phyloP scores from a whole-genome alignment of 179 eudicot species.

The Nepenthes alata region DNA sequence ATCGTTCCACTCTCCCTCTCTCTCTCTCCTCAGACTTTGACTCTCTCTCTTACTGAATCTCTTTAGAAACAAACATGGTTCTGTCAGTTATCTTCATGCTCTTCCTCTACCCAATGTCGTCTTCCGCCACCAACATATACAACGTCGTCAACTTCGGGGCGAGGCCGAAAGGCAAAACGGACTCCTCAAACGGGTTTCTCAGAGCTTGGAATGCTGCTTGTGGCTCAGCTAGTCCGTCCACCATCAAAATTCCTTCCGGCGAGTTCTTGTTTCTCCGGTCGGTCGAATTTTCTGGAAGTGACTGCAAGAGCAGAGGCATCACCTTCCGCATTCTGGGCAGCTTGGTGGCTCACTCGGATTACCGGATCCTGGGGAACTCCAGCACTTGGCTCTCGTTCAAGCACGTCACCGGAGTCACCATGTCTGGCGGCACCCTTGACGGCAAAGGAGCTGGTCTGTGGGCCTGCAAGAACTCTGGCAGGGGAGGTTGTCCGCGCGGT shows the following conservation, averaged over 20 bases:
- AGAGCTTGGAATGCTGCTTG: constrained; percentile 31
- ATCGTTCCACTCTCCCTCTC: no score
- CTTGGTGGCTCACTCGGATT: constrained; percentile 27
- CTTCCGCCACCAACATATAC: neutral
- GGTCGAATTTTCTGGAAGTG: constrained; percentile 10
- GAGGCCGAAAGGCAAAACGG: constrained; percentile 24
- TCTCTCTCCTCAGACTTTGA: no score
- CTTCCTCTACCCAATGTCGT: neutral
- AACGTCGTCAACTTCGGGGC: constrained; percentile 27
- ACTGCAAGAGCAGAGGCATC: constrained; percentile 14
- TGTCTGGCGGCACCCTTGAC: constrained; percentile 43
- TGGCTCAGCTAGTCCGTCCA: constrained; percentile 6
- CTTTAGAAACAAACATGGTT: no score
- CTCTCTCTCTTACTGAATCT: no score
- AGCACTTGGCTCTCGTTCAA: constrained; percentile 38
- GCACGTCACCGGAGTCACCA: constrained; percentile 25
- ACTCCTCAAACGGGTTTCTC: constrained; percentile 26
- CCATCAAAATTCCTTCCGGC: constrained; percentile 14
- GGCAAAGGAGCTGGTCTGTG: constrained; percentile 40
- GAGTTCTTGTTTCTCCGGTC: neutral
- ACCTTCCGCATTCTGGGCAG: constrained; percentile 18
- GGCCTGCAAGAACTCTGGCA: constrained; percentile 42
- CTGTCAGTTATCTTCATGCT: no score
- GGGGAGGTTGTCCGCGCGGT: constrained; percentile 39
- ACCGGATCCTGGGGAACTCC: constrained; percentile 13